Percentiles rank a stretch among this genome's conserved stretches.
These are phyloP conservation scores for Monosporozyma aquatica DNA, from an alignment of 805 yeast species.

Conservation along the genomic window DNA sequence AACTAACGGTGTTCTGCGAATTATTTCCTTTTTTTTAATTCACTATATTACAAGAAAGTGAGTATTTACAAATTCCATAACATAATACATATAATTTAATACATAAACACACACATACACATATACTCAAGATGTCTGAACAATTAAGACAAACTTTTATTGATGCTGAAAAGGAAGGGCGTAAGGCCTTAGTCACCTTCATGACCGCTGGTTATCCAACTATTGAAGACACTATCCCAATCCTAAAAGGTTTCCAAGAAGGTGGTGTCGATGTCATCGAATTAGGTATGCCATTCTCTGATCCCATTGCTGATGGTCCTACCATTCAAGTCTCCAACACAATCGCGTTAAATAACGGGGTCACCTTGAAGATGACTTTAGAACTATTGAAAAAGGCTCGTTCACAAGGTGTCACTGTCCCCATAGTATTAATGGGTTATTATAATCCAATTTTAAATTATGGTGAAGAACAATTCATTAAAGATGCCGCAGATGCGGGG, in stretches of 20 bases:
- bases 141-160: constrained; percentile 44
- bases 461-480: constrained; percentile 78
- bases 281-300: constrained; percentile 92
- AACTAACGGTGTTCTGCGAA: too few species aligned
- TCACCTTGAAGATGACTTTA: constrained; percentile 59
- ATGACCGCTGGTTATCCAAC: constrained; percentile 93
- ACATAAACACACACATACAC: too few species aligned
- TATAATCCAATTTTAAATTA: constrained; percentile 86
- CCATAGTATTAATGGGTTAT: constrained; percentile 93
- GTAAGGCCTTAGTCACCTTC: constrained; percentile 85
- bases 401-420: constrained; percentile 73
- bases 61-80: too few species aligned
- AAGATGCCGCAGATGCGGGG: constrained; percentile 77
- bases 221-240: constrained; percentile 77
- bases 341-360: constrained; percentile 74
- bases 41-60: too few species aligned
- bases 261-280: constrained; percentile 96
- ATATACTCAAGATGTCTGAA: constrained; percentile 30
- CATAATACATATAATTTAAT: too few species aligned
- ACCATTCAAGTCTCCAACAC: constrained; percentile 86
- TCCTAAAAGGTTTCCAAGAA: constrained; percentile 77
- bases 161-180: constrained; percentile 51
- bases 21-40: too few species aligned
- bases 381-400: constrained; percentile 72
- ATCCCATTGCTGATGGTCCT: constrained; percentile 98